Conservation (phyloP, 176 grass and related monocot species). For the Alopecurus myosuroides region DNA sequence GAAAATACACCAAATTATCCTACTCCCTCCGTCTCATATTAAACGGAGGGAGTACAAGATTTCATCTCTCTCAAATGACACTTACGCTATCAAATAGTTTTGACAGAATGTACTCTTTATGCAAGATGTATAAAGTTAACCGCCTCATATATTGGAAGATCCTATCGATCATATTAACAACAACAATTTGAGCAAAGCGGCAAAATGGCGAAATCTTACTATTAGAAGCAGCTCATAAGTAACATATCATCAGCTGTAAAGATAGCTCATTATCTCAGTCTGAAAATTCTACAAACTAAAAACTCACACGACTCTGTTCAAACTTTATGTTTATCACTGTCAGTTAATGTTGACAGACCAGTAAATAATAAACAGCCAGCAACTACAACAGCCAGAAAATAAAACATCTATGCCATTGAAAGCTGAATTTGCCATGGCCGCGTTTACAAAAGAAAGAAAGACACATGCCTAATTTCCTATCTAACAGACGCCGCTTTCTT, state of each 20-base stretch:
- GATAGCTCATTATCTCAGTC: not conserved
- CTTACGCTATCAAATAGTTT: not conserved
- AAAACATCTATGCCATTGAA: not conserved
- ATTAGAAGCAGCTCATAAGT: not conserved
- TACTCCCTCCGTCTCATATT: no score
- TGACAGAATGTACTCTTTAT: not conserved
- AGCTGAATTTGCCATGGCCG: not conserved
- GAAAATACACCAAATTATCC: not conserved
- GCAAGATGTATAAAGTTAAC: not conserved
- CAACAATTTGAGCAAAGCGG: no score
- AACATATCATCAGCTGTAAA: not conserved
- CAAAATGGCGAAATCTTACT: not conserved
- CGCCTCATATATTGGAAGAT: no score
- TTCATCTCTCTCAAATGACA: not conserved
- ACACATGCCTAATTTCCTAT: not conserved
- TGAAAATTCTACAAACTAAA: not conserved
- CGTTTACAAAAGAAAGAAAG: not conserved
- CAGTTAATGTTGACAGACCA: not conserved
- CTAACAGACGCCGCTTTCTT: slow-evolving; percentile 31
- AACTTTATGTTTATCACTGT: not conserved
- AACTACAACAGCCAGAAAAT: not conserved
- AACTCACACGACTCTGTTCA: not conserved
- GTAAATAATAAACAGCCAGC: not conserved
- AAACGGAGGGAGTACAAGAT: no score
- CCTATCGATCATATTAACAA: no score